A percentile compares a stretch with the other conserved stretches of the same genome.
These are phyloP conservation scores for Lactarius trivialis DNA, from an alignment of 768 basidiomycete species.

Conservation along the genomic window DNA sequence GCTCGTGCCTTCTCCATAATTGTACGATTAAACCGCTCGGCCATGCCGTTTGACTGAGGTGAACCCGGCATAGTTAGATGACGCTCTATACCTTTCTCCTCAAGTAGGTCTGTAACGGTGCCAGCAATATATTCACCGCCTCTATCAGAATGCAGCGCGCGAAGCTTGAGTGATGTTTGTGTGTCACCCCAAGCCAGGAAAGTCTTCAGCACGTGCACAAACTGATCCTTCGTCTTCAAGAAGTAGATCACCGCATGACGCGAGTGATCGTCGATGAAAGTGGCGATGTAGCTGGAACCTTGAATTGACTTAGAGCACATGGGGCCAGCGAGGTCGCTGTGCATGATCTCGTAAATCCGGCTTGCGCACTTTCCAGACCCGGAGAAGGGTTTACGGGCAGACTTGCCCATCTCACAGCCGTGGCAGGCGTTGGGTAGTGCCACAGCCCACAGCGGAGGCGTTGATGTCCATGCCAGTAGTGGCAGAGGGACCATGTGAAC, in stretches of 20 bases:
- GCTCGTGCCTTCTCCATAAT: conserved; percentile 32
- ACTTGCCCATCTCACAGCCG: background rate
- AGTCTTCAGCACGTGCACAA: background rate
- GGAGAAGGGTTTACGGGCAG: background rate
- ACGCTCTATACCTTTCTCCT: conserved; percentile 33
- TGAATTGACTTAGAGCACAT: background rate
- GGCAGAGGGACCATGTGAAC: background rate
- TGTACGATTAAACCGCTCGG: conserved; percentile 36
- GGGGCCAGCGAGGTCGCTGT: background rate
- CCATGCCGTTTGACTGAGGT: conserved; percentile 39
- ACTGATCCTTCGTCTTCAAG: background rate
- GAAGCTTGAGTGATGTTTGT: conserved; percentile 29
- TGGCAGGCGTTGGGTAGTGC: background rate
- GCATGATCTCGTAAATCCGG: background rate
- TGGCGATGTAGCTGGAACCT: background rate
- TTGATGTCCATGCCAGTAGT: background rate
- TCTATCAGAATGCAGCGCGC: conserved; percentile 35
- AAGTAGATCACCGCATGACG: background rate
- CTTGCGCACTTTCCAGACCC: background rate
- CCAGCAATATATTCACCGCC: conserved; percentile 40
- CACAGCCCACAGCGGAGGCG: too few relatives aligned
- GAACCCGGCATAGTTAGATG: conserved; percentile 26
- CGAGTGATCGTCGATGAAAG: background rate
- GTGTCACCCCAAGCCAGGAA: conserved; percentile 28
- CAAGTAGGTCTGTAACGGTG: conserved; percentile 31